Base-by-base conservation (phyloP, 192 early-diverging fungal genomes). In the Phlyctochytrium arcticum region DNA sequence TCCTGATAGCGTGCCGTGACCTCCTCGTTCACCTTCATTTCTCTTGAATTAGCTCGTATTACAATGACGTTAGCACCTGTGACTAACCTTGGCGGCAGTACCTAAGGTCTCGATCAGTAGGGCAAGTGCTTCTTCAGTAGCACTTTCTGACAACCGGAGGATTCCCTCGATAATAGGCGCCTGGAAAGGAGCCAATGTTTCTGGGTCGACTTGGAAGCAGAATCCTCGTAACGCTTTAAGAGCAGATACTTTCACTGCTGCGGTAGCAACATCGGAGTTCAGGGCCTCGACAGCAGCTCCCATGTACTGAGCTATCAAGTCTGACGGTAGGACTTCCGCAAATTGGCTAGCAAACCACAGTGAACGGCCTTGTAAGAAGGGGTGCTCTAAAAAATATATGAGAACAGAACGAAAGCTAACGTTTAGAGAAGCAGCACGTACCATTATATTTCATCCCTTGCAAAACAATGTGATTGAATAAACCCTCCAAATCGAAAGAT, bases 301-400 rank as follows among this genome's bases (percentile, higher is more conserved):
- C 39, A 95, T 80, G 73, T 91, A 93, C 37, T 90, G 85, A 2
- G 69, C 51, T 2, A 88, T 79, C 27, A 92, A 78, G 12, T 85
- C 71, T 1, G 76, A 49, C 12, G 91, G 90, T 27, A 94, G 72
- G 19, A 85, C 77, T 9, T 80, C 74, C 17, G 88, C 86, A 81
- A 92, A 91, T 64, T 88, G 81, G 47, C 87, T 88, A 2, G 89
- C 83, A 82, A 95, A 94, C 17, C 93, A 88, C 54, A 98, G 84
- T 2, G 92, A 87, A 12, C 95, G 92, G 4, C 94, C 93, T 71
- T 93, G 90, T 59, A 91, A 80, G 70, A 92, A 92, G 6, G 95
- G 95, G 42, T 62, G 75, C 6, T 85, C 85, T 79, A 69, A 34
- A 31, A 57, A 27, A 62, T 32, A 35, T 17, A 15, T 21, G 48